Conservation (phyloP, 768 basidiomycete species). For the Xerocomellus dryophilus region DNA sequence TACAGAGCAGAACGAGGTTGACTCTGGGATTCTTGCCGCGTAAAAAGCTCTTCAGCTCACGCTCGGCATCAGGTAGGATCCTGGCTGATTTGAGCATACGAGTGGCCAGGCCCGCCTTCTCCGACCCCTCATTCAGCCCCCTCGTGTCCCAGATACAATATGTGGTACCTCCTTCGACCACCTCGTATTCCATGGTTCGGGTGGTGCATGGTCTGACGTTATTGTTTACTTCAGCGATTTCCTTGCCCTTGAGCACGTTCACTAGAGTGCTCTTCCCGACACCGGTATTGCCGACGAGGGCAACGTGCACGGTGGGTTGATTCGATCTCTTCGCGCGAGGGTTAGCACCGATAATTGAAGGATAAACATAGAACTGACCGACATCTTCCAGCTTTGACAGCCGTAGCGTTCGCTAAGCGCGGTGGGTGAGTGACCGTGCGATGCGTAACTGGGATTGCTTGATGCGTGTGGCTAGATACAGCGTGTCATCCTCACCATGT, state of each 20-base stretch:
- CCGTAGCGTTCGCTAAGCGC: not conserved
- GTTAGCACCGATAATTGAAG: not conserved
- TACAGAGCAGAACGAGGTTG: slow-evolving; percentile 22
- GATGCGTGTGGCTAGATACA: not conserved
- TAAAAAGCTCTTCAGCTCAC: slow-evolving; percentile 17
- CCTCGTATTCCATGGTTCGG: not conserved
- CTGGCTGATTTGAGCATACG: slow-evolving; percentile 2
- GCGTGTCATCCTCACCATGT: slow-evolving; percentile 7
- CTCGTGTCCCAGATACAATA: slow-evolving; percentile 27
- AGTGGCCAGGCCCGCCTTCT: not conserved
- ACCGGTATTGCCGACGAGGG: slow-evolving; percentile 23
- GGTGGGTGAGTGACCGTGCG: not conserved
- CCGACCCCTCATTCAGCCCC: slow-evolving; percentile 22
- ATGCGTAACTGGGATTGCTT: not conserved
- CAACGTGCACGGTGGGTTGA: slow-evolving; percentile 12
- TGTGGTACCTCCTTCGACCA: slow-evolving; percentile 3
- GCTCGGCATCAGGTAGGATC: slow-evolving; percentile 13
- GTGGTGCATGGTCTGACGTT: slow-evolving; percentile 23
- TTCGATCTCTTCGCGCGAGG: not conserved
- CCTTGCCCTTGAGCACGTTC: slow-evolving; percentile 20
- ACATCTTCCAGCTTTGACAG: slow-evolving; percentile 10
- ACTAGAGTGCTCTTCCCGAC: slow-evolving; percentile 30
- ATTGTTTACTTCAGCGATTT: slow-evolving; percentile 14
- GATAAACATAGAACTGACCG: slow-evolving; percentile 10
- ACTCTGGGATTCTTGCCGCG: slow-evolving; percentile 9